These are phyloP conservation scores for Oxyria digyna DNA, from an alignment of 148 eudicot species.

Conservation along the genomic window DNA sequence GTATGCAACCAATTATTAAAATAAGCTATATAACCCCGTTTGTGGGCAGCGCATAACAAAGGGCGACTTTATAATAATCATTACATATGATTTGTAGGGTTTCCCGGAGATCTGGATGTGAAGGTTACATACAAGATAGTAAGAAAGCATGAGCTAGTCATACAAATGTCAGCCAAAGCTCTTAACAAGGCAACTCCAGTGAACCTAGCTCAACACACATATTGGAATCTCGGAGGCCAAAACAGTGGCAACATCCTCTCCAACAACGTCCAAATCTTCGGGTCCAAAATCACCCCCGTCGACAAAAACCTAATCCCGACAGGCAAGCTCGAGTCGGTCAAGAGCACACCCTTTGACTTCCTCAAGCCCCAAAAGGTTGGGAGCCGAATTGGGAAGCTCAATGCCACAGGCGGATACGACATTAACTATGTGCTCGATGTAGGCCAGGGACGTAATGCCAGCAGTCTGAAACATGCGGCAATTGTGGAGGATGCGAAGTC, in stretches of 20 bases:
- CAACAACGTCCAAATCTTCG: constrained; percentile 46
- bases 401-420: constrained; percentile 46
- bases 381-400: constrained; percentile 35
- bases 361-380: constrained; percentile 32
- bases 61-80: too few species aligned
- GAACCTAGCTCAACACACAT: constrained; percentile 69
- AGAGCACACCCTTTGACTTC: constrained; percentile 64
- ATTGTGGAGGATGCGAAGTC: constrained; percentile 29
- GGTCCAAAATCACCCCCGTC: constrained; percentile 51
- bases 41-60: too few species aligned
- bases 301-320: constrained; percentile 60
- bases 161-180: constrained; percentile 51
- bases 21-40: too few species aligned
- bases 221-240: constrained; percentile 87
- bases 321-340: constrained; percentile 42
- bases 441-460: neutral
- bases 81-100: constrained; percentile 27
- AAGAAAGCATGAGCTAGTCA: constrained; percentile 16
- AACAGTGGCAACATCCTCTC: constrained; percentile 48
- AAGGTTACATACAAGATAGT: constrained; percentile 33
- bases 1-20: too few species aligned
- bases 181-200: constrained; percentile 76
- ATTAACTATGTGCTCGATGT: constrained; percentile 56
- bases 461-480: constrained; percentile 35
- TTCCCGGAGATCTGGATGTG: constrained; percentile 57